Evolutionary conservation across 1,284 basidiomycete species (phyloP).

Genomic region (Ceratobasidium theobromae): DNA sequence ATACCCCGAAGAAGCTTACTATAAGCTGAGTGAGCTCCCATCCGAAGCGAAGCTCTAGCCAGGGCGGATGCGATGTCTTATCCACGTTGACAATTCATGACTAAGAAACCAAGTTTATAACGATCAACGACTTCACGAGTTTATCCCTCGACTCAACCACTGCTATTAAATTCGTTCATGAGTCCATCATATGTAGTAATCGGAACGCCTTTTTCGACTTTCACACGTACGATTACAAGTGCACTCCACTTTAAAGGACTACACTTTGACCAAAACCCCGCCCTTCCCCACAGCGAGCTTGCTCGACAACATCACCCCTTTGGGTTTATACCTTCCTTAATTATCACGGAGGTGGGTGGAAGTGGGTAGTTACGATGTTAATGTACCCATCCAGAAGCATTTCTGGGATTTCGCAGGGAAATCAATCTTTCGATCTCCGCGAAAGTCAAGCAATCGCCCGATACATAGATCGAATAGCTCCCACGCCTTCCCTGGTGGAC

Average conservation of each 20-base stretch:
- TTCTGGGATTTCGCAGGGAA: background rate
- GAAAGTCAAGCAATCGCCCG: slow-evolving; percentile 16
- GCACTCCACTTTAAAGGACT: slow-evolving; percentile 12
- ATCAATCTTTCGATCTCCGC: background rate
- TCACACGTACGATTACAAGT: slow-evolving; percentile 15
- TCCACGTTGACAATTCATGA: too few relatives aligned
- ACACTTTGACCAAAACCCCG: background rate
- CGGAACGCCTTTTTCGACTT: slow-evolving; percentile 22
- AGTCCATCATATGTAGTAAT: background rate
- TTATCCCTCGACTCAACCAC: too few relatives aligned
- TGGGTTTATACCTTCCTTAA: slow-evolving; percentile 1
- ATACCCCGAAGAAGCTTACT: too few relatives aligned
- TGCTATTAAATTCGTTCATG: background rate
- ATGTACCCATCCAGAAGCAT: too few relatives aligned
- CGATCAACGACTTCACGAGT: too few relatives aligned
- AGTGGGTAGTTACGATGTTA: too few relatives aligned
- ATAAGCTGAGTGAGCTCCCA: too few relatives aligned
- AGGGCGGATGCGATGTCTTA: too few relatives aligned
- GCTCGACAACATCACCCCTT: slow-evolving; percentile 9
- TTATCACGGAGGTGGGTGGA: slow-evolving; percentile 2
- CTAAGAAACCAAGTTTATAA: too few relatives aligned
- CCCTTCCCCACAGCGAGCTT: background rate
- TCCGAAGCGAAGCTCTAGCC: too few relatives aligned
- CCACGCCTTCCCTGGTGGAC: background rate
- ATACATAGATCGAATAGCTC: slow-evolving; percentile 7